phyloP scores from a whole-genome alignment of 805 yeast genomes.

The Sugiyamaella marilandica region DNA sequence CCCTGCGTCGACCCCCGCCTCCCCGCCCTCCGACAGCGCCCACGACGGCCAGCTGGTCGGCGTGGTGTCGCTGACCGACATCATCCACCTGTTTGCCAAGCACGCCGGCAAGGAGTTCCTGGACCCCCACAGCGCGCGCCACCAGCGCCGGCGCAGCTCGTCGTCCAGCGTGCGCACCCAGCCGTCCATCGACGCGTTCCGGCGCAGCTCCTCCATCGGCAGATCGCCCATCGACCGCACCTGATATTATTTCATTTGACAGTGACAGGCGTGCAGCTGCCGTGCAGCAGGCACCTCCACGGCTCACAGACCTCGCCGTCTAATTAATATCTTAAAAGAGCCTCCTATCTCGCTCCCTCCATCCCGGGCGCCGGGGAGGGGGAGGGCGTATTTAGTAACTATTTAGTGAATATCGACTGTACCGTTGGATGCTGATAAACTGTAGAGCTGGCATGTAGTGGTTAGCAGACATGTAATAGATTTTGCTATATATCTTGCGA shows the following conservation, averaged over 20 bases:
- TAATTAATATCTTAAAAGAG: neutral
- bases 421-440: no score
- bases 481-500: no score
- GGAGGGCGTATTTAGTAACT: no score
- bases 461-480: no score
- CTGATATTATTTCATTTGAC: neutral
- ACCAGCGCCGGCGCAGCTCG: slow-evolving; percentile 60
- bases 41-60: slow-evolving; percentile 72
- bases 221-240: neutral
- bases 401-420: no score
- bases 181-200: slow-evolving; percentile 14
- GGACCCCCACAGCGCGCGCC: slow-evolving; percentile 84
- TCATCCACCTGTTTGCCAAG: slow-evolving; percentile 73
- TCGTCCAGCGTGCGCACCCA: slow-evolving; percentile 21
- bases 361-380: neutral
- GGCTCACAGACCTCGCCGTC: no score
- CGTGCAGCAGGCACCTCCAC: neutral
- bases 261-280: neutral
- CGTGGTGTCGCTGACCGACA: slow-evolving; percentile 88
- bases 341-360: neutral
- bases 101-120: slow-evolving; percentile 58
- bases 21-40: slow-evolving; percentile 13
- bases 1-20: slow-evolving; percentile 17
- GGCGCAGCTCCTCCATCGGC: slow-evolving; percentile 13
- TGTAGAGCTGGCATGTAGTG: no score